Conservation (phyloP, 78 protist species). For the Chrysochromulina tobinii region DNA sequence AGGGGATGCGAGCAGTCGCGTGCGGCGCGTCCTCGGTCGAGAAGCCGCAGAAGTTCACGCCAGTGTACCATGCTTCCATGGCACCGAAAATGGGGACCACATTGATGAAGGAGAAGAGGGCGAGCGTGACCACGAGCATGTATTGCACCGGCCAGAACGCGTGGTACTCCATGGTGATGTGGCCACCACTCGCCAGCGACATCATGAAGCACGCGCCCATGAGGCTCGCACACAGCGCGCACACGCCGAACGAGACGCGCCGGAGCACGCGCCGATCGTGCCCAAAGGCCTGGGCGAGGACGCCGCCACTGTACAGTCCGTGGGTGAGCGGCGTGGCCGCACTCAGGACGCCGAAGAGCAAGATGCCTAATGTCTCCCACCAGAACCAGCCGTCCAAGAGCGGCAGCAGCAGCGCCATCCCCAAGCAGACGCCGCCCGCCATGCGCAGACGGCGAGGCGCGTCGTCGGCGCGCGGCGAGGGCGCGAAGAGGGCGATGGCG, state of each 20-base stretch:
- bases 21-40: too few species aligned
- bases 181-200: too few species aligned
- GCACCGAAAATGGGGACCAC: too few species aligned
- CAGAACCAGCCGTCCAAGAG: background rate
- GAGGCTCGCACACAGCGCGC: background rate
- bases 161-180: too few species aligned
- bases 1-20: too few species aligned
- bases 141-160: too few species aligned
- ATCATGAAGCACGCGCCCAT: too few species aligned
- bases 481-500: background rate
- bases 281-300: background rate
- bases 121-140: too few species aligned
- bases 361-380: background rate
- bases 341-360: background rate
- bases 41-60: too few species aligned
- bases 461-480: background rate
- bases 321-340: background rate
- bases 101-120: too few species aligned
- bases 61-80: too few species aligned
- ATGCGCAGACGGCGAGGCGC: background rate
- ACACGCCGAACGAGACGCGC: background rate
- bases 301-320: background rate
- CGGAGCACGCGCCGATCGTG: background rate
- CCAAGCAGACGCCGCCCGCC: background rate
- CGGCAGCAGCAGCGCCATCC: background rate